Conservation (phyloP, 2,329 filamentous ascomycete genomes). For the Didymella pomorum region DNA sequence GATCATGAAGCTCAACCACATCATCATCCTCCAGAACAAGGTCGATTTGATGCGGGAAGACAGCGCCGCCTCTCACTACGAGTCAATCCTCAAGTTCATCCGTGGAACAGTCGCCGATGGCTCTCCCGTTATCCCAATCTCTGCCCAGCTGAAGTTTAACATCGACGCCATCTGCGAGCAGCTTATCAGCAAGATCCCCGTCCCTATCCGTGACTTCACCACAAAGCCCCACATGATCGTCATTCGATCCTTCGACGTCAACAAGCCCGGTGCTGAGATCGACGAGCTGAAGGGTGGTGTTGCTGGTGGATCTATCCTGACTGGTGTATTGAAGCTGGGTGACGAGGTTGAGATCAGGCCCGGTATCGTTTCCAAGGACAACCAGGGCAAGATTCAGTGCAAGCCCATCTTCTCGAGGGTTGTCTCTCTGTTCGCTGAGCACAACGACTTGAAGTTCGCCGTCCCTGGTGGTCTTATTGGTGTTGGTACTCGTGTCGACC, state of each 20-base stretch:
- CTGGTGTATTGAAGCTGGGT: slow-evolving; percentile 94
- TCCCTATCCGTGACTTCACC: slow-evolving; percentile 89
- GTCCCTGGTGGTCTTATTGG: slow-evolving; percentile 95
- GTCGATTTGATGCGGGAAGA: slow-evolving; percentile 98
- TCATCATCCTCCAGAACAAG: slow-evolving; percentile 99
- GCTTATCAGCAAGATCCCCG: slow-evolving; percentile 92
- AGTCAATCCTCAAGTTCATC: slow-evolving; percentile 98
- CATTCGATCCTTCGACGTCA: slow-evolving; percentile 98
- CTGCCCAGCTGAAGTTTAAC: slow-evolving; percentile 98
- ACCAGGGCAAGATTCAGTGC: slow-evolving; percentile 92
- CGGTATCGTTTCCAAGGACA: slow-evolving; percentile 97
- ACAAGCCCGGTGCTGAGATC: slow-evolving; percentile 99
- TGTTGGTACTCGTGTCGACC: slow-evolving; percentile 97
- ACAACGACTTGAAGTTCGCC: slow-evolving; percentile 98
- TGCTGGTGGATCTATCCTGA: slow-evolving; percentile 94
- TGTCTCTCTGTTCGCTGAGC: slow-evolving; percentile 93
- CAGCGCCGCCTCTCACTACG: slow-evolving; percentile 89
- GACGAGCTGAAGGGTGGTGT: slow-evolving; percentile 99
- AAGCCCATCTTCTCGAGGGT: slow-evolving; percentile 96
- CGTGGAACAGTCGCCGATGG: slow-evolving; percentile 95
- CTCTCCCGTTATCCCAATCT: slow-evolving; percentile 94
- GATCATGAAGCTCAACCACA: slow-evolving; percentile 99
- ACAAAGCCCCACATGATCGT: slow-evolving; percentile 97
- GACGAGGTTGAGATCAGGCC: slow-evolving; percentile 99
- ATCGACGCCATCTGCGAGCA: slow-evolving; percentile 98